Base-by-base conservation (phyloP, 805 yeast species). In the Metschnikowia kunwiensis region DNA sequence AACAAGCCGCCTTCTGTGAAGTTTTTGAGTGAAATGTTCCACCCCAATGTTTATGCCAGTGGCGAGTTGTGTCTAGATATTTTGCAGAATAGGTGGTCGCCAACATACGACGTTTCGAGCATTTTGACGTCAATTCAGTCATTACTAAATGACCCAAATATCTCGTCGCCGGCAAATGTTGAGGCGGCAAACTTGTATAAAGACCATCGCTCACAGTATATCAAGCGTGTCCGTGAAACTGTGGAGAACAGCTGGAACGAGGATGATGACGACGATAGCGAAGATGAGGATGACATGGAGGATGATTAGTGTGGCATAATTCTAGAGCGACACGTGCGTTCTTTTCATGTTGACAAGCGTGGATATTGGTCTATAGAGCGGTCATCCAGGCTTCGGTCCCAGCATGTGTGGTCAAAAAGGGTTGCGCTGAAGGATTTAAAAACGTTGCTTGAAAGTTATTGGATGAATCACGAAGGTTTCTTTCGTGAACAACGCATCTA, bases 1-100 rank as follows among this genome's bases (percentile, higher is more conserved):
- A 89, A 91, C 54, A 93, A 93, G 55, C 97, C 98, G 15, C 98
- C 98, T 2, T 70, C 75, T 39, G 98, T 93, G 29, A 83, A 86
- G 58, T 93, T 93, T 58, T 69, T 89, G 25, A 81, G 91, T 43
- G 91, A 86, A 53, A 93, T 93, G 96, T 93, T 93, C 61, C 98
- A 93, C 58, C 98, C 98, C 3, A 93, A 93, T 57, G 97, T 93
- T 3, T 93, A 93, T 55, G 95, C 95, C 7, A 76, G 82, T 30
- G 98, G 98, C 17, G 97, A 93, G 55, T 77, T 93, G 45, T 93
- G 98, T 66, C 74, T 93, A 46, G 98, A 93, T 65, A 93, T 93
- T 49, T 69, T 93, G 49, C 98, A 93, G 59, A 93, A 91, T 66
- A 74, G 97, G 58, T 93, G 98, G 98, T 84, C 95, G 17, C 98